Evolutionary conservation across 495 filamentous ascomycete genomes (phyloP).

Genomic region (Xylaria acuta): DNA sequence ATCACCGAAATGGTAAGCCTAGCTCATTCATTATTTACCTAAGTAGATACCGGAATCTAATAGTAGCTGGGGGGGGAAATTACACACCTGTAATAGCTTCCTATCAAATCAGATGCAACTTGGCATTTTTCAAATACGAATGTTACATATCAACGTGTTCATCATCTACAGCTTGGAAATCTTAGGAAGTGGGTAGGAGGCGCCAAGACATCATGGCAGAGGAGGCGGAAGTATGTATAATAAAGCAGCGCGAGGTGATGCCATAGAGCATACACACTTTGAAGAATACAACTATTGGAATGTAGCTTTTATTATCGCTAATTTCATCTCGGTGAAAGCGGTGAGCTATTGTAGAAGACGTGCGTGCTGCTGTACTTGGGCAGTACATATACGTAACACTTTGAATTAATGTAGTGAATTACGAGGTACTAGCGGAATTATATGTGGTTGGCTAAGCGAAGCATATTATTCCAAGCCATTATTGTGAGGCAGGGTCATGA

Average conservation of each 20-base stretch:
- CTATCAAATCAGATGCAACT: neutral
- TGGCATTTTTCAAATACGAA: constrained; percentile 5
- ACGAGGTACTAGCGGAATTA: neutral
- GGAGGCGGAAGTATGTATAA: neutral
- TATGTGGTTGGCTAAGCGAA: neutral
- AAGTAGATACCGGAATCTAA: neutral
- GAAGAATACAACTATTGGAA: too few species aligned
- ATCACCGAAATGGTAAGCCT: neutral
- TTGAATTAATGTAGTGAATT: neutral
- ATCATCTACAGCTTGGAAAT: neutral
- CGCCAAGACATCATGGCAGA: neutral
- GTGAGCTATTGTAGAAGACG: neutral
- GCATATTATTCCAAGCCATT: neutral
- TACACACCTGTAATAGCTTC: neutral
- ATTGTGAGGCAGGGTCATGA: neutral
- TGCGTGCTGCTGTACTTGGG: neutral
- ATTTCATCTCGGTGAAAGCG: neutral
- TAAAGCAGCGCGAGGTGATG: constrained; percentile 11
- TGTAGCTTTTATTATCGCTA: neutral
- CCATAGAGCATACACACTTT: too few species aligned
- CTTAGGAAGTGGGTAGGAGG: constrained; percentile 8
- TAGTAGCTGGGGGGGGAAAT: neutral
- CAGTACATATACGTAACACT: neutral
- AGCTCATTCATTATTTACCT: neutral
- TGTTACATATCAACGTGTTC: constrained; percentile 16